phyloP scores from a whole-genome alignment of 225 moss, liverwort and hornwort genomes.

The Ulota crispa region DNA sequence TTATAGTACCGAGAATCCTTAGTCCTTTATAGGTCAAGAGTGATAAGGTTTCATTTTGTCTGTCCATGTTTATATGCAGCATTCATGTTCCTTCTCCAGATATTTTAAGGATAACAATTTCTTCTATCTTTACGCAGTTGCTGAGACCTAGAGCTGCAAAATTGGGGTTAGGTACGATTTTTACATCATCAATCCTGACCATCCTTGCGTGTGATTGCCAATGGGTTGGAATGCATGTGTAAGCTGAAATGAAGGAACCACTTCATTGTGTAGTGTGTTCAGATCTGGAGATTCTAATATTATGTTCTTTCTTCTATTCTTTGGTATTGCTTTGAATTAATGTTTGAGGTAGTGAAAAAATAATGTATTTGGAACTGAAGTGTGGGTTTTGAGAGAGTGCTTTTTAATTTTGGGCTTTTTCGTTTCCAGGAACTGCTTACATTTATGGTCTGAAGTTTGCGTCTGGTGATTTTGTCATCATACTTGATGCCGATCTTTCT shows the following conservation, averaged over 20 bases:
- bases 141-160: constrained; percentile 82
- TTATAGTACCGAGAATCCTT: background rate
- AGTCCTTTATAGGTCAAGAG: background rate
- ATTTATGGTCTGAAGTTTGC: constrained; percentile 82
- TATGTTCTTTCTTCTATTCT: background rate
- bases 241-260: background rate
- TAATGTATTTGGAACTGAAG: background rate
- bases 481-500: constrained; percentile 93
- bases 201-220: background rate
- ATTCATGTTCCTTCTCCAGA: background rate
- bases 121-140: constrained; percentile 55
- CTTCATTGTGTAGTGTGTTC: background rate
- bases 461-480: constrained; percentile 79
- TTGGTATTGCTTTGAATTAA: background rate
- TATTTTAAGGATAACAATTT: background rate
- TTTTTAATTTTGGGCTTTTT: background rate
- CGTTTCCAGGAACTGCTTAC: constrained; percentile 75
- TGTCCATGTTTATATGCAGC: background rate
- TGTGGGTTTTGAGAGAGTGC: background rate
- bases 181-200: background rate
- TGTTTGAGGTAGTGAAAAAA: background rate
- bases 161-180: constrained; percentile 69
- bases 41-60: background rate
- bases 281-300: background rate
- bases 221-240: background rate